Evolutionary conservation across 371 early-diverging fungal species (phyloP), one percentile per base, ranked within the genome.

Genomic region (Rhizopus microsporus): DNA sequence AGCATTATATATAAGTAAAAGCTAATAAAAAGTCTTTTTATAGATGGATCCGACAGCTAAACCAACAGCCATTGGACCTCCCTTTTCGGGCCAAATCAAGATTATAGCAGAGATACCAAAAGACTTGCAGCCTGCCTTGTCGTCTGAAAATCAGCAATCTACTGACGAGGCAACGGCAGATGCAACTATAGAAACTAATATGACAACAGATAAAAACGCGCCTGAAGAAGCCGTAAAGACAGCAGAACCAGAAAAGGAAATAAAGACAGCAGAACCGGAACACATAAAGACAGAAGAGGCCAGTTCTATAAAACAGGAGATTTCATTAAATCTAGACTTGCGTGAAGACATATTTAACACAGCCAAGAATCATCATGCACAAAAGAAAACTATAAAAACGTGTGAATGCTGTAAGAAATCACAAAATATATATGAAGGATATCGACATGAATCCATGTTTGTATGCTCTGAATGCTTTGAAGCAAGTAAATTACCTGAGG

Each of bases 41-140:
- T 65, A 93, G 92, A 87, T 91, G 54, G 96, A 97, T 72, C 90
- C 95, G 5, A 93, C 93, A 48, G 84, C 89, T n/a, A 87, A 93
- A 42, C 95, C 96, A 2, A 91, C 95, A 31, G 78, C 77, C 10
- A 84, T 95, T 16, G 92, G 89, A 0, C 95, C 96, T 12, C 87
- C 95, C 1, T 93, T 93, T 60, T 93, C 92, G 9, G 95, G 95
- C 29, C 94, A 95, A 68, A 93, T 95, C 74, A 83, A 89, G 42
- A 51, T 58, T 33, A 49, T 63, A 52, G 63, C 52, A 51, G 67
- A 56, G 56, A 62, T 52, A 60, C 72, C 63, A 17, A 8, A 49
- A 29, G 60, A 37, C n/a, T 42, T 60, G 7, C 33, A 48, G 16
- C 15, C 15, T 9, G 44, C 17, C 23, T 23, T 23, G 23, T 23